Conservation (phyloP, 192 early-diverging fungal genomes). For the Linnemannia zychae region DNA sequence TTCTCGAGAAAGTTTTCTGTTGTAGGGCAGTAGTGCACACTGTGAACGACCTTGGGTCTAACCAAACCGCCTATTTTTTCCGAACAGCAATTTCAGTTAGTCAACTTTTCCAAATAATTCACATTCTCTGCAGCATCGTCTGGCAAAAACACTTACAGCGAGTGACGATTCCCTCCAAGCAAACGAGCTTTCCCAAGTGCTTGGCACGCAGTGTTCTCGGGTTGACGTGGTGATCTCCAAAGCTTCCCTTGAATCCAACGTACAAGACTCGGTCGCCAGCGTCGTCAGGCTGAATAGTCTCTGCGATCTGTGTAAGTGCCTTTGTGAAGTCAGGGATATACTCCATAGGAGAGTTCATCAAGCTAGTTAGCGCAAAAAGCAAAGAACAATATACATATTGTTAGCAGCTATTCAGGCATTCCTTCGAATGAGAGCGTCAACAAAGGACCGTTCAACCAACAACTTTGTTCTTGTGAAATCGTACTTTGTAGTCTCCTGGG, state of each 20-base stretch:
- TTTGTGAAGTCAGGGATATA: slow-evolving; percentile 88
- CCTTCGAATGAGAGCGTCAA: too few relatives aligned
- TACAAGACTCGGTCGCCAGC: slow-evolving; percentile 68
- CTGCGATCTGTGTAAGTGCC: slow-evolving; percentile 76
- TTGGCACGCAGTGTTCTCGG: slow-evolving; percentile 87
- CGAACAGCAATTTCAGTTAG: background rate
- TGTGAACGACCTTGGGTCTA: slow-evolving; percentile 91
- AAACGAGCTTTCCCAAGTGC: slow-evolving; percentile 89
- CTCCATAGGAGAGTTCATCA: slow-evolving; percentile 83
- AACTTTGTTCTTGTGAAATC: background rate
- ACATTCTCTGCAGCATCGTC: background rate
- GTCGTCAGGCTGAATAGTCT: slow-evolving; percentile 48
- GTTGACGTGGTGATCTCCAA: slow-evolving; percentile 90
- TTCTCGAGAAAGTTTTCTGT: slow-evolving; percentile 85
- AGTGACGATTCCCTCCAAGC: slow-evolving; percentile 98
- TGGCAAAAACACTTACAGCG: slow-evolving; percentile 73
- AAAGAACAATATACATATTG: background rate
- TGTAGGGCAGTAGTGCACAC: slow-evolving; percentile 94
- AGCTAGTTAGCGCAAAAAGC: slow-evolving; percentile 40
- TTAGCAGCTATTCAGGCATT: background rate
- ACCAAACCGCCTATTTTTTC: slow-evolving; percentile 85
- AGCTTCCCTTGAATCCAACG: slow-evolving; percentile 91
- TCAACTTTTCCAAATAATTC: background rate
- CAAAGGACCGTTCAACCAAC: too few relatives aligned
- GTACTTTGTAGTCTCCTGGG: slow-evolving; percentile 81